phyloP scores from a whole-genome alignment of 2,329 filamentous ascomycete species.

The Stemphylium vesicarium region DNA sequence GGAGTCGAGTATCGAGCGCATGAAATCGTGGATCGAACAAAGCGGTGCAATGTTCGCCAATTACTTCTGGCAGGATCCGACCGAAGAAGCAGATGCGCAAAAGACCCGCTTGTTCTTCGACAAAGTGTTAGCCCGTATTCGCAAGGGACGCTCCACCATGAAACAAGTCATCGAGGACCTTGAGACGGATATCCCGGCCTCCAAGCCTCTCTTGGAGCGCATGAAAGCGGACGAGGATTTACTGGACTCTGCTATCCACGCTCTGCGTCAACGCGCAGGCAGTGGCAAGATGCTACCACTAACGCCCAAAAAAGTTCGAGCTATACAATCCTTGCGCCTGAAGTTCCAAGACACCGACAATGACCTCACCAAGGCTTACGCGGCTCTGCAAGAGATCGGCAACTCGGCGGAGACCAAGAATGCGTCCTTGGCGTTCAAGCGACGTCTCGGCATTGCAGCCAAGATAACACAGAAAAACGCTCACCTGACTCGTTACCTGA shows the following conservation, averaged over 20 bases:
- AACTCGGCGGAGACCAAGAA: slow-evolving; percentile 10
- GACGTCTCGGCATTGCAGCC: slow-evolving; percentile 30
- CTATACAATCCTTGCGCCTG: slow-evolving; percentile 17
- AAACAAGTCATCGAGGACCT: slow-evolving; percentile 35
- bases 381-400: slow-evolving; percentile 15
- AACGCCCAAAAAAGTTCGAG: slow-evolving; percentile 16
- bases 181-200: slow-evolving; percentile 33
- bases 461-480: slow-evolving; percentile 35
- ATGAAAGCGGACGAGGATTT: slow-evolving; percentile 35
- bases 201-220: slow-evolving; percentile 31
- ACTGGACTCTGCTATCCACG: slow-evolving; percentile 20
- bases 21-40: slow-evolving; percentile 40
- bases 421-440: slow-evolving; percentile 22
- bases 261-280: slow-evolving; percentile 14
- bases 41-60: slow-evolving; percentile 32
- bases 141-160: slow-evolving; percentile 31
- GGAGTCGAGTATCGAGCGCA: slow-evolving; percentile 37
- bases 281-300: slow-evolving; percentile 7
- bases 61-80: slow-evolving; percentile 43
- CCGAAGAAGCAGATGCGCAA: slow-evolving; percentile 30
- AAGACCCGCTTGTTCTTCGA: slow-evolving; percentile 30
- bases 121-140: slow-evolving; percentile 24
- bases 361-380: slow-evolving; percentile 26
- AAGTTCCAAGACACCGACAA: slow-evolving; percentile 27
- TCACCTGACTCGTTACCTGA: slow-evolving; percentile 36